Percentiles rank a stretch among this genome's conserved stretches.
phyloP scores from a whole-genome alignment of 495 filamentous ascomycete genomes.

The Polyplosphaeria fusca region DNA sequence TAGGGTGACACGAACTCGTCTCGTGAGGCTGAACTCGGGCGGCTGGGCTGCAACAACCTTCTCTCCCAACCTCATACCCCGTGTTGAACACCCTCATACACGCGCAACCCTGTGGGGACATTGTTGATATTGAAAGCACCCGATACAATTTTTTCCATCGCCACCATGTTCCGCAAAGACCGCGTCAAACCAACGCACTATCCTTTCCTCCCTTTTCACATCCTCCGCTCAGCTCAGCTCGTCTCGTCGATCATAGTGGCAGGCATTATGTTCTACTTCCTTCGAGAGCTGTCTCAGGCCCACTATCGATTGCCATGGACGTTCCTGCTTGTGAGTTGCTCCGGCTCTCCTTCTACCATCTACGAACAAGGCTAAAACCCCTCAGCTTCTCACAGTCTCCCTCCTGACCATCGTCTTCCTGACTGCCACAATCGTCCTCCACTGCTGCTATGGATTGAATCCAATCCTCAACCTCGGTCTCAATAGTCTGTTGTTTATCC shows the following conservation, averaged over 20 bases:
- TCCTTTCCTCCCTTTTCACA: constrained; percentile 57
- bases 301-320: constrained; percentile 59
- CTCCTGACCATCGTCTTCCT: constrained; percentile 55
- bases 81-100: too few species aligned
- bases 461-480: constrained; percentile 53
- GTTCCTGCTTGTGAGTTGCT: constrained; percentile 57
- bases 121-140: too few species aligned
- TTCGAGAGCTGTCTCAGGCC: constrained; percentile 55
- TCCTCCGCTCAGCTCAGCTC: constrained; percentile 50
- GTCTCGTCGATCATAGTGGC: constrained; percentile 56
- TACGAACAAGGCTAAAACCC: too few species aligned
- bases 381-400: constrained; percentile 55
- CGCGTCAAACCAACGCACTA: constrained; percentile 54
- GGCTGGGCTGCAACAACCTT: too few species aligned
- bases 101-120: too few species aligned
- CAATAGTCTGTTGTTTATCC: constrained; percentile 51
- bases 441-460: constrained; percentile 57
- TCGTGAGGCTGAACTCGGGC: too few species aligned
- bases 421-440: constrained; percentile 52
- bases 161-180: constrained; percentile 40
- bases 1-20: too few species aligned
- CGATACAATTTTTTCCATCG: too few species aligned
- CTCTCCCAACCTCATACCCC: too few species aligned
- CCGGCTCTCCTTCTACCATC: constrained; percentile 9
- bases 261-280: constrained; percentile 60